Evolutionary conservation across 805 yeast species (phyloP), one percentile per base, ranked within the genome.

Genomic region (Cyberlindnera misumaiensis): DNA sequence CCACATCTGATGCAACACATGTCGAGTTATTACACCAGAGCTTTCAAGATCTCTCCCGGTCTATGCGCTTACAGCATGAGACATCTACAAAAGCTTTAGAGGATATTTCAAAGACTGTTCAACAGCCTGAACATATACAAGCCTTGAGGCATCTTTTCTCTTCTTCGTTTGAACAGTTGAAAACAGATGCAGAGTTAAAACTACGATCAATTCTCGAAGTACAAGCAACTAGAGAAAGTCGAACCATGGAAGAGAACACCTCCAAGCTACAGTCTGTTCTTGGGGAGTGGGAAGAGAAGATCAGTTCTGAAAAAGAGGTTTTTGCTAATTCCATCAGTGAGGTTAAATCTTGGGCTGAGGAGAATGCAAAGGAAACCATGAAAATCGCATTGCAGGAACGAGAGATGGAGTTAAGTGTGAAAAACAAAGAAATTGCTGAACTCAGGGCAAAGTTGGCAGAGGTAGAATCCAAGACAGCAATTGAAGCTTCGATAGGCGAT

Each of bases 351-450:
- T 12, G 13, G 9, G 9, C 13, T n/a, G 18, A 16, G 6, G 12
- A 31, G 15, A 12, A 18, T n/a, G 8, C n/a, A 9, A 25, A 3
- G 11, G 25, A 26, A 5, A 26, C 8, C 17, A 11, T 26, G n/a
- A 24, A 25, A 9, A 11, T 18, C 12, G 26, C 30, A n/a, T 9
- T 36, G 29, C 39, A 41, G 26, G 32, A 35, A 18, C 39, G 40
- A 28, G 39, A 42, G 4, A 18, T 47, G n/a, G 45, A 42, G 27
- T 30, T 45, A 26, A 41, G 36, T 20, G 17, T 32, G 25, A 53
- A 46, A 26, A 49, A 48, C 30, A 42, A 43, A 20, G 47, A 43
- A 27, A 52, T 48, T 24, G 45, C 29, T 8, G 39, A 35, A 13
- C 40, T 45, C 36, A 51, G 38, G 29, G 28, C 11, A 6, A 42